Evolutionary conservation across 163 green algal species (phyloP).

Genomic region (Chlorella variabilis): DNA sequence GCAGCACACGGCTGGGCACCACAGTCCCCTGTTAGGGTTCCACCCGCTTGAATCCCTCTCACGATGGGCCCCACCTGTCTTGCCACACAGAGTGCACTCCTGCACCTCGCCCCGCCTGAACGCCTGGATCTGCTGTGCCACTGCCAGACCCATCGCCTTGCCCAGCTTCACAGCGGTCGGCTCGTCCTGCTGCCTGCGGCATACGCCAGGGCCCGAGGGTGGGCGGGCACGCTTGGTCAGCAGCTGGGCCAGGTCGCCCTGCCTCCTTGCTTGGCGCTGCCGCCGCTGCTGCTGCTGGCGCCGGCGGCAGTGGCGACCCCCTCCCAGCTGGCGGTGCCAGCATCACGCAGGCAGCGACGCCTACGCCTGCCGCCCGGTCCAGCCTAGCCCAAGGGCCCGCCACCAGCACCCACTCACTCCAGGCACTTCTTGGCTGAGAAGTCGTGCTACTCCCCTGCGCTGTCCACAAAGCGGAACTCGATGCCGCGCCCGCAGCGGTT

Average conservation of each 20-base stretch:
- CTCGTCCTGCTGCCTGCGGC: neutral
- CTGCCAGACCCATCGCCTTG: neutral
- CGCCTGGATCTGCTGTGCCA: neutral
- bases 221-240: too few relatives aligned
- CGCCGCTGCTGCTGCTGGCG: too few relatives aligned
- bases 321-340: too few relatives aligned
- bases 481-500: neutral
- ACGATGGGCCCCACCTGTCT: neutral
- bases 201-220: neutral
- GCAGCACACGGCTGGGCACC: too few relatives aligned
- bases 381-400: too few relatives aligned
- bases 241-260: too few relatives aligned
- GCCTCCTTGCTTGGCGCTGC: too few relatives aligned
- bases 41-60: neutral
- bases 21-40: too few relatives aligned
- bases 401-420: neutral
- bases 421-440: slow-evolving; percentile 6
- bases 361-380: too few relatives aligned
- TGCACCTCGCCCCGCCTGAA: neutral
- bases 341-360: too few relatives aligned
- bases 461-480: slow-evolving; percentile 19
- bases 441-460: slow-evolving; percentile 4
- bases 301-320: too few relatives aligned
- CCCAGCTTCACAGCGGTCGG: neutral
- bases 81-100: neutral